Conservation (phyloP, 352 stramenopile species). For the Phytophthora cryptogea region DNA sequence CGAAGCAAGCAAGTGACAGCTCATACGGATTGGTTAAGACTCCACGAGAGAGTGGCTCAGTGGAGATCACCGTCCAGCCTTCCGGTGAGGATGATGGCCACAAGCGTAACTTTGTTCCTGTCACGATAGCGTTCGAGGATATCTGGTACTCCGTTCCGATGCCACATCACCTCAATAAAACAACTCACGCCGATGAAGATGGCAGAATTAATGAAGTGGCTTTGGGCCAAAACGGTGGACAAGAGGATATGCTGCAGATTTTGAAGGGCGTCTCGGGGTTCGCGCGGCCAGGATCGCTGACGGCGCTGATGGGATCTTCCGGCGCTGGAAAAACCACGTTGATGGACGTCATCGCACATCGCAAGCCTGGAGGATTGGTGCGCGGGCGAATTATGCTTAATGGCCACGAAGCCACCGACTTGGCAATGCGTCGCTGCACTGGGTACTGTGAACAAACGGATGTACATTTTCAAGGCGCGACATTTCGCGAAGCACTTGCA, state of each 20-base stretch:
- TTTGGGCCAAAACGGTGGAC: slow-evolving; percentile 1
- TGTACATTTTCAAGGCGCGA: slow-evolving; percentile 59
- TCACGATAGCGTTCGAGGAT: slow-evolving; percentile 49
- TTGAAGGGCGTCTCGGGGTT: slow-evolving; percentile 79
- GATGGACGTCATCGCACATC: slow-evolving; percentile 47
- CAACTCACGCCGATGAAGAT: background rate
- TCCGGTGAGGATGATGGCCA: slow-evolving; percentile 6
- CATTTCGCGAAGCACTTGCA: slow-evolving; percentile 86
- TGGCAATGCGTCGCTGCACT: slow-evolving; percentile 51
- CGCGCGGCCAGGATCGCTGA: slow-evolving; percentile 52
- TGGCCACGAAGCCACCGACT: slow-evolving; percentile 45
- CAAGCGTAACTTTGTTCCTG: slow-evolving; percentile 36
- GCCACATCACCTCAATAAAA: slow-evolving; percentile 33
- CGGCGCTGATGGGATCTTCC: slow-evolving; percentile 65
- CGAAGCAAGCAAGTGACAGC: slow-evolving; percentile 6
- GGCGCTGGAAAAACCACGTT: slow-evolving; percentile 47
- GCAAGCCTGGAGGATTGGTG: slow-evolving; percentile 38
- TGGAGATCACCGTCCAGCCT: slow-evolving; percentile 23
- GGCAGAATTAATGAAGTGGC: slow-evolving; percentile 6
- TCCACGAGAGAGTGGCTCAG: slow-evolving; percentile 16
- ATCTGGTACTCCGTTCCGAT: slow-evolving; percentile 46
- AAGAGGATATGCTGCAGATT: slow-evolving; percentile 63
- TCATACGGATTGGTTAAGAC: slow-evolving; percentile 34
- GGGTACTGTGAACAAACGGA: slow-evolving; percentile 63
- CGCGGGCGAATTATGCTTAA: slow-evolving; percentile 61